Evolutionary conservation across 108 stramenopile genomes (phyloP).

Genomic region (Skeletonema marinoi): DNA sequence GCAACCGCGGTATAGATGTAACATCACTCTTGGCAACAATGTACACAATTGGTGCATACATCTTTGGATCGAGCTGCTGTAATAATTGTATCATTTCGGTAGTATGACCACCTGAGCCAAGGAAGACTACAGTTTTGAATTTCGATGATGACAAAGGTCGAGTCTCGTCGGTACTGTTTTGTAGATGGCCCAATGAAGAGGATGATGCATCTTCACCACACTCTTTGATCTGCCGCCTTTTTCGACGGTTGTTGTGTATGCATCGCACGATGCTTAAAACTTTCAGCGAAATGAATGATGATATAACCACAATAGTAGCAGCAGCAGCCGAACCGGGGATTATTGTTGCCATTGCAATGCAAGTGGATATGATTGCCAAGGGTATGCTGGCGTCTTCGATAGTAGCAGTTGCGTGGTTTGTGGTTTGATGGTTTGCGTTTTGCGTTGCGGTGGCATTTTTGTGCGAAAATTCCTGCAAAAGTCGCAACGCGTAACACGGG

Average conservation of each 20-base stretch:
- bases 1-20: slow-evolving; percentile 60
- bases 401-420: too few species aligned
- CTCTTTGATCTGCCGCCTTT: neutral
- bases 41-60: slow-evolving; percentile 64
- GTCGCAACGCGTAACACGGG: too few species aligned
- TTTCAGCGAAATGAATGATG: neutral
- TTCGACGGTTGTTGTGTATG: neutral
- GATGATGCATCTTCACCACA: neutral
- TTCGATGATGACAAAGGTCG: neutral
- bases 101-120: slow-evolving; percentile 91
- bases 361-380: neutral
- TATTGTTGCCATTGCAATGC: neutral
- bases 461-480: too few species aligned
- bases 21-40: slow-evolving; percentile 71
- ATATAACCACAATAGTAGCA: neutral
- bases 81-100: slow-evolving; percentile 87
- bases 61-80: slow-evolving; percentile 47
- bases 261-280: neutral
- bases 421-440: too few species aligned
- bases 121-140: slow-evolving; percentile 68
- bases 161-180: neutral
- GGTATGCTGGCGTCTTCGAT: too few species aligned
- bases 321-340: neutral
- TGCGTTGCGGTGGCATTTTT: too few species aligned
- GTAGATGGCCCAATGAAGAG: neutral